Evolutionary conservation across 208 protist genomes (phyloP).

Genomic region (Leishmania major): DNA sequence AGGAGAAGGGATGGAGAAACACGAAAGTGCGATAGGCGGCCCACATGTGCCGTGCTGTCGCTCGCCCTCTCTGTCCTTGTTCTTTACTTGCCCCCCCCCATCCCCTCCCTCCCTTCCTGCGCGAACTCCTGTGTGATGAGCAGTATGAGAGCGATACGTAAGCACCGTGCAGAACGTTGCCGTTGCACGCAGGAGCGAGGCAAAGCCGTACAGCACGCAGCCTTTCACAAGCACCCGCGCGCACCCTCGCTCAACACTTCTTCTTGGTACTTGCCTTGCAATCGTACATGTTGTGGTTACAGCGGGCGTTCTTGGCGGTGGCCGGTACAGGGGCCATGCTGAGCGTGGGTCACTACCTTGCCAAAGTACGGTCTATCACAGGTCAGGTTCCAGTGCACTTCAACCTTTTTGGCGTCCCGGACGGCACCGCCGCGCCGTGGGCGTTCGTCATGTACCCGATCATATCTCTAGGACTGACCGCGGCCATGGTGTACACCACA

Average conservation of each 20-base stretch:
- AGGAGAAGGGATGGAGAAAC: not conserved
- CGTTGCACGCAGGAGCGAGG: too few species aligned
- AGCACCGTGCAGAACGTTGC: not conserved
- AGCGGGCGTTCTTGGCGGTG: conserved; percentile 13
- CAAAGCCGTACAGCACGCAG: not conserved
- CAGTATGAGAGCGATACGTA: too few species aligned
- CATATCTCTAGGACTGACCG: not conserved
- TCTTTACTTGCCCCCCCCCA: not conserved
- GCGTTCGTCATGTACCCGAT: conserved; percentile 16
- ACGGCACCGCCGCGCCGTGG: conserved; percentile 23
- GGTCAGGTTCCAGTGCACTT: conserved; percentile 27
- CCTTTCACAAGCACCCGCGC: not conserved
- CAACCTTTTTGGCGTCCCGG: conserved; percentile 26
- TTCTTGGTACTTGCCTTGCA: not conserved
- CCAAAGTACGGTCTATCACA: conserved; percentile 2
- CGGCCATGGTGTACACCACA: not conserved
- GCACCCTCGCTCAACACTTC: not conserved
- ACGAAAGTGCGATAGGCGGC: not conserved
- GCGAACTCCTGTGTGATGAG: not conserved
- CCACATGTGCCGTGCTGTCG: not conserved
- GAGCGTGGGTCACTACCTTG: conserved; percentile 27
- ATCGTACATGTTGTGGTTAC: not conserved
- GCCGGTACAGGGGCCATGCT: conserved; percentile 11
- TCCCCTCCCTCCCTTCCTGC: not conserved
- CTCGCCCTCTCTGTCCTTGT: not conserved